phyloP scores from a whole-genome alignment of 2,329 filamentous ascomycete genomes.

The Karstenula rhodostoma region DNA sequence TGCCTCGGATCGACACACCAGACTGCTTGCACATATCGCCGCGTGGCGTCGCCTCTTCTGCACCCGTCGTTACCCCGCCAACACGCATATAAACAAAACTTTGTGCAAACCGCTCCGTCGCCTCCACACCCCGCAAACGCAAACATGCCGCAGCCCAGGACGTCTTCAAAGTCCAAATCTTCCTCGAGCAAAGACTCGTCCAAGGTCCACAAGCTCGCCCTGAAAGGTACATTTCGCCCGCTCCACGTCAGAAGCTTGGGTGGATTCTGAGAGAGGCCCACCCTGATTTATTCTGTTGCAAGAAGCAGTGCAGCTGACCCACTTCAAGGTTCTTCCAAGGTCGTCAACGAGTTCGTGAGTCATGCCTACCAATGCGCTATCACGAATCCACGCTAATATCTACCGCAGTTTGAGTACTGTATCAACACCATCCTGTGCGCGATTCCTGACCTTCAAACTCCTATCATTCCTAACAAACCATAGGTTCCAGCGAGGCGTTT shows the following conservation, averaged over 20 bases:
- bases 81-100: conserved; percentile 39
- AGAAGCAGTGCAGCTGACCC: not conserved
- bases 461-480: conserved; percentile 25
- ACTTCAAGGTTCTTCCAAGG: conserved; percentile 72
- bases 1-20: not conserved
- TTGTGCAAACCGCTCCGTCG: conserved; percentile 12
- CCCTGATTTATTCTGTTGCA: not conserved
- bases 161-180: conserved; percentile 35
- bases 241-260: not conserved
- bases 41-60: not conserved
- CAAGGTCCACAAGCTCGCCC: conserved; percentile 92
- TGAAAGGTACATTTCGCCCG: conserved; percentile 70
- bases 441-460: not conserved
- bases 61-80: conserved; percentile 38
- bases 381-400: conserved; percentile 23
- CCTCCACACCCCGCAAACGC: conserved; percentile 7
- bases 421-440: conserved; percentile 93
- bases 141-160: conserved; percentile 44
- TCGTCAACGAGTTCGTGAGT: conserved; percentile 94
- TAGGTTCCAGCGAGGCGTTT: conserved; percentile 81
- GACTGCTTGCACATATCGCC: not conserved
- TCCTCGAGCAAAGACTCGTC: conserved; percentile 71
- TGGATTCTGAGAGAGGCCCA: not conserved
- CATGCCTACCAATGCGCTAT: not conserved
- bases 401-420: conserved; percentile 85